phyloP scores from a whole-genome alignment of 495 filamentous ascomycete species.

The Collariella sp. region DNA sequence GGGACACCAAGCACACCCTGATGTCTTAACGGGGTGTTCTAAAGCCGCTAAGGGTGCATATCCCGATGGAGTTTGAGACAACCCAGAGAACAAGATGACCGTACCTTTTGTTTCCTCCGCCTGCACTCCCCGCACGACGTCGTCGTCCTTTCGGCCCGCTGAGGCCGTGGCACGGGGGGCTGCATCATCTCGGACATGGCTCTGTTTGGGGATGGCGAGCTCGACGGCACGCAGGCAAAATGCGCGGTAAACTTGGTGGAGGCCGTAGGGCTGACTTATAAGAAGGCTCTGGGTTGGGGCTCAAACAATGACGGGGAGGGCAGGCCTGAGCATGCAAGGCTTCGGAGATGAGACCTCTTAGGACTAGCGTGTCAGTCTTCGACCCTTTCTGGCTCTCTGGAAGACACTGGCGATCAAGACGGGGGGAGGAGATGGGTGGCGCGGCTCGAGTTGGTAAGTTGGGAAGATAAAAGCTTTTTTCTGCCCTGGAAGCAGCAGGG shows the following conservation, averaged over 20 bases:
- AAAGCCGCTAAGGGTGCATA: not conserved
- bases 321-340: conserved; percentile 22
- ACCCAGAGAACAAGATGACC: not conserved
- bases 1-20: not conserved
- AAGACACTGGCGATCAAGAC: not conserved
- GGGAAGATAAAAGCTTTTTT: not conserved
- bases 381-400: conserved; percentile 1
- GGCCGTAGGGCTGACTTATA: conserved; percentile 32
- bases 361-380: conserved; percentile 23
- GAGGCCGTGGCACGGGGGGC: conserved; percentile 14
- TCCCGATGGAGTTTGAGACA: not conserved
- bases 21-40: not conserved
- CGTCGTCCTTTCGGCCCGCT: conserved; percentile 30
- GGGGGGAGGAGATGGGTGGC: not conserved
- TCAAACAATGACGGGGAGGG: conserved; percentile 9
- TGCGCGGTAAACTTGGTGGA: not conserved
- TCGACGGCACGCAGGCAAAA: not conserved
- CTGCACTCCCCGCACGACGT: conserved; percentile 36
- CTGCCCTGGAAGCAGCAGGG: not conserved
- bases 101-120: conserved; percentile 35
- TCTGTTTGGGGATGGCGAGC: conserved; percentile 7
- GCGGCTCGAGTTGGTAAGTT: not conserved
- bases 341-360: conserved; percentile 23
- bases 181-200: conserved; percentile 32
- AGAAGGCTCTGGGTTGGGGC: conserved; percentile 11